phyloP scores from a whole-genome alignment of 2,329 filamentous ascomycete genomes.

The Colletotrichum sp. region DNA sequence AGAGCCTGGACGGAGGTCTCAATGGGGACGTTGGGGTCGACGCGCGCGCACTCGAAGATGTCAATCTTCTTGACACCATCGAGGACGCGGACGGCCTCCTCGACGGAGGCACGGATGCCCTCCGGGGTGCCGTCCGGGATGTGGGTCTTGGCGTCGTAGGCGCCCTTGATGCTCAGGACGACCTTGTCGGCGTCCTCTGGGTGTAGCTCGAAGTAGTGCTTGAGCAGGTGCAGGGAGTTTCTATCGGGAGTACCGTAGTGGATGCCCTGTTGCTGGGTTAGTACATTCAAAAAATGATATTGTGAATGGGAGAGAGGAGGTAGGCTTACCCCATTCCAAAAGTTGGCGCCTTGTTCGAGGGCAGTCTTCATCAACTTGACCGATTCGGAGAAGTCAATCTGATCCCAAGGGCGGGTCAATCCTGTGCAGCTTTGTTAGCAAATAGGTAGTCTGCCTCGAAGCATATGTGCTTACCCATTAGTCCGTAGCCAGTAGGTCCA shows the following conservation, averaged over 20 bases:
- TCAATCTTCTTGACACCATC: slow-evolving; percentile 55
- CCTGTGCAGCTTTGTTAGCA: neutral
- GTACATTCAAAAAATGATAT: accelerated
- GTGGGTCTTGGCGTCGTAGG: slow-evolving; percentile 28
- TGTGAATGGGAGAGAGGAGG: neutral
- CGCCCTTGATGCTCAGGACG: slow-evolving; percentile 61
- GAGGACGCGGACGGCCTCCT: slow-evolving; percentile 45
- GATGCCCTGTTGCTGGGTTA: neutral
- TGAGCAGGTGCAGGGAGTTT: slow-evolving; percentile 57
- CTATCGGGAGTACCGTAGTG: slow-evolving; percentile 55
- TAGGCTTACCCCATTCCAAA: slow-evolving; percentile 15
- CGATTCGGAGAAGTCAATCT: neutral
- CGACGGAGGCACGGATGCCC: slow-evolving; percentile 55
- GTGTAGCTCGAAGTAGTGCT: slow-evolving; percentile 59
- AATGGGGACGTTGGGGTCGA: slow-evolving; percentile 45
- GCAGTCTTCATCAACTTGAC: slow-evolving; percentile 20
- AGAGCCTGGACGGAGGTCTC: slow-evolving; percentile 37
- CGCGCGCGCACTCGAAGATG: slow-evolving; percentile 56
- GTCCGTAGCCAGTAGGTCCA: neutral
- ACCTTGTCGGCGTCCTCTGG: slow-evolving; percentile 61
- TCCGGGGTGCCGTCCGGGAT: slow-evolving; percentile 49
- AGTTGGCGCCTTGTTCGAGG: slow-evolving; percentile 14
- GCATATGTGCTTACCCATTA: neutral
- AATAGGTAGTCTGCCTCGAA: accelerated
- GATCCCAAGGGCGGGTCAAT: neutral